A percentile compares a stretch with the other conserved stretches of the same genome.
phyloP scores from a whole-genome alignment of 257 asterid genomes.

The Prunella vulgaris region DNA sequence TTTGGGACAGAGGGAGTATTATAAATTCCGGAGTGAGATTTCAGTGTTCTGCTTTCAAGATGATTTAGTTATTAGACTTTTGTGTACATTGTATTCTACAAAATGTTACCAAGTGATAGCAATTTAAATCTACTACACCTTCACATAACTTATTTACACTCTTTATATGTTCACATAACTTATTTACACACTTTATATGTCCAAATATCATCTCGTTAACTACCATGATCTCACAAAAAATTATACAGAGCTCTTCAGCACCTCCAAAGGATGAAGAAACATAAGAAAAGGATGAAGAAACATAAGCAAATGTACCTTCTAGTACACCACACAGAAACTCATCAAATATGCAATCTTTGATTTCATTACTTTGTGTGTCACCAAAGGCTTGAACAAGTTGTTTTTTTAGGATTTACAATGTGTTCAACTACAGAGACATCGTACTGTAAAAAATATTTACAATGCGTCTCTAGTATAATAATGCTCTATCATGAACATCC shows the following conservation, averaged over 20 bases:
- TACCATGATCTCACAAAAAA: not conserved
- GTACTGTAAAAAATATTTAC: too few relatives aligned
- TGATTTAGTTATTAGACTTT: not conserved
- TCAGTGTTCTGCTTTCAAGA: not conserved
- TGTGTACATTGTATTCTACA: slow-evolving; percentile 1
- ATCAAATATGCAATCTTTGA: slow-evolving; percentile 96
- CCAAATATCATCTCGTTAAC: not conserved
- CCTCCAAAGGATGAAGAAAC: slow-evolving; percentile 5
- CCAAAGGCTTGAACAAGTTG: slow-evolving; percentile 99
- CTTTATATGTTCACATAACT: too few relatives aligned
- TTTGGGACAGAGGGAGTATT: too few relatives aligned
- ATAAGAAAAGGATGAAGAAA: too few relatives aligned
- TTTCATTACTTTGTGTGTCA: slow-evolving; percentile 89
- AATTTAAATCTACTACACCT: slow-evolving; percentile 1
- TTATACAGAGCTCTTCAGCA: not conserved
- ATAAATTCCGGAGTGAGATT: not conserved
- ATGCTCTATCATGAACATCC: slow-evolving; percentile 99
- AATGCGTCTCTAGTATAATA: too few relatives aligned
- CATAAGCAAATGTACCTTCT: slow-evolving; percentile 54
- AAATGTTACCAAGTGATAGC: slow-evolving; percentile 2
- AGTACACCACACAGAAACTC: slow-evolving; percentile 93
- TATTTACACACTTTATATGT: not conserved
- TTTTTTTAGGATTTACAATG: slow-evolving; percentile 95
- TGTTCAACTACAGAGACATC: too few relatives aligned
- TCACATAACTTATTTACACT: not conserved